Evolutionary conservation across 2,329 filamentous ascomycete species (phyloP).

Genomic region (Fusarium robinianum): DNA sequence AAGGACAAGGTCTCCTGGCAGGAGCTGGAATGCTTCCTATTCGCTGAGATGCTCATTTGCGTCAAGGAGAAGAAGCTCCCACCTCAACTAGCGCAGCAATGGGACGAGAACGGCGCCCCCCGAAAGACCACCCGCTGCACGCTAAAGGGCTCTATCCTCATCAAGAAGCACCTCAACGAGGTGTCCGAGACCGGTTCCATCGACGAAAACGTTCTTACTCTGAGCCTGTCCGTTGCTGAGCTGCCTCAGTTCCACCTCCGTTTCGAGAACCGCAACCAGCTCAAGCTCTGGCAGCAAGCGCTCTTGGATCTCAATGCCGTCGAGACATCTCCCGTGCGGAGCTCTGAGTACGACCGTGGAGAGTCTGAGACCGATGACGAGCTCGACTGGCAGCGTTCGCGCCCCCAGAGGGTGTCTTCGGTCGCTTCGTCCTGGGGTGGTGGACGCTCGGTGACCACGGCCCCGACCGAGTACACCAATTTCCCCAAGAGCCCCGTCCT

Average conservation of each 20-base stretch:
- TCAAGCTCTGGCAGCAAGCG: slow-evolving; percentile 89
- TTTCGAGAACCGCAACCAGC: slow-evolving; percentile 80
- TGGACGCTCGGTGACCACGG: slow-evolving; percentile 81
- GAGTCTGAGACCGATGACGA: slow-evolving; percentile 90
- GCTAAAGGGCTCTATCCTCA: slow-evolving; percentile 94
- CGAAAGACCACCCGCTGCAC: slow-evolving; percentile 78
- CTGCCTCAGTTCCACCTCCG: slow-evolving; percentile 92
- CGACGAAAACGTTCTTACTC: slow-evolving; percentile 83
- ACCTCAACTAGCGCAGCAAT: slow-evolving; percentile 59
- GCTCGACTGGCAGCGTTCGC: slow-evolving; percentile 69
- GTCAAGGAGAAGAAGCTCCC: slow-evolving; percentile 91
- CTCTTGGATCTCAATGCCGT: slow-evolving; percentile 80
- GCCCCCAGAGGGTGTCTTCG: slow-evolving; percentile 76
- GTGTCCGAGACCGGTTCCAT: slow-evolving; percentile 71
- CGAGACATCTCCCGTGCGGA: slow-evolving; percentile 66
- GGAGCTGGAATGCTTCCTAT: slow-evolving; percentile 94
- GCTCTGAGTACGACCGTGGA: slow-evolving; percentile 75
- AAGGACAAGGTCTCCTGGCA: slow-evolving; percentile 98
- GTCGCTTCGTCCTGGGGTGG: slow-evolving; percentile 81
- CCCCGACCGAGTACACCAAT: slow-evolving; percentile 88
- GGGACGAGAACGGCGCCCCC: slow-evolving; percentile 63
- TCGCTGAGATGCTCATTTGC: slow-evolving; percentile 98
- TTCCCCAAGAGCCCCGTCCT: slow-evolving; percentile 55
- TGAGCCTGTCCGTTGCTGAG: slow-evolving; percentile 89
- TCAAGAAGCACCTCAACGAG: slow-evolving; percentile 95